Evolutionary conservation across 139 green algal species (phyloP), one percentile per base, ranked within the genome.

Genomic region (Tetradesmus lagerheimii): DNA sequence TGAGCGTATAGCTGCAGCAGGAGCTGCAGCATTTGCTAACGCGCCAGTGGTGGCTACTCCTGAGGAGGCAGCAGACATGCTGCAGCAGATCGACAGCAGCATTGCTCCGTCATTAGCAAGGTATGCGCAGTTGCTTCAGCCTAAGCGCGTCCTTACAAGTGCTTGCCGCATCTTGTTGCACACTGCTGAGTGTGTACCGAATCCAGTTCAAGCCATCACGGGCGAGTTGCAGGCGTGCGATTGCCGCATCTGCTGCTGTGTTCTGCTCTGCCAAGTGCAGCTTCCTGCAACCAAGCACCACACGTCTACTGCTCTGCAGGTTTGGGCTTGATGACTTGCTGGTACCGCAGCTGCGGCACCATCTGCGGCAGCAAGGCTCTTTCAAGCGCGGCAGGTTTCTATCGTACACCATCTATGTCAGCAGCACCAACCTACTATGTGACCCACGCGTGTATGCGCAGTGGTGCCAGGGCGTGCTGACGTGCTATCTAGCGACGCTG

Each of bases 381-480:
- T 71, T 71, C 20, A n/a, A n/a, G 57, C 57, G 57, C 57, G n/a
- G n/a, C n/a, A 71, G 57, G 20, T 71, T 71, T 23, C 57, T 31
- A 4, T 71, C 57, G 3, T 71, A 71, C 25, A 31, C 20, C 23
- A 71, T 71, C 20, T 71, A 71, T 23, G 23, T 71, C 20, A 71
- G 25, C 57, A 71, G n/a, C 71, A 38, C 29, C 31, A 23, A 15
- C 31, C 31, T 79, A n/a, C 71, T 79, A n/a, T 79, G 71, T n/a
- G 71, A 79, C 71, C 71, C 71, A 25, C 71, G 71, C 3, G 31
- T 79, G 71, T 38, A 23, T 20, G 71, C 11, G 27, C 80, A 85
- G 39, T 85, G 31, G n/a, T 27, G 20, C 27, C 80, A 86, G n/a
- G 80, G 80, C 25, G 25, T 76, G 35, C 11, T 76, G n/a, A 86